These are phyloP conservation scores for Chaetomidium leptoderma DNA, from an alignment of 495 filamentous ascomycete genomes.

Conservation along the genomic window DNA sequence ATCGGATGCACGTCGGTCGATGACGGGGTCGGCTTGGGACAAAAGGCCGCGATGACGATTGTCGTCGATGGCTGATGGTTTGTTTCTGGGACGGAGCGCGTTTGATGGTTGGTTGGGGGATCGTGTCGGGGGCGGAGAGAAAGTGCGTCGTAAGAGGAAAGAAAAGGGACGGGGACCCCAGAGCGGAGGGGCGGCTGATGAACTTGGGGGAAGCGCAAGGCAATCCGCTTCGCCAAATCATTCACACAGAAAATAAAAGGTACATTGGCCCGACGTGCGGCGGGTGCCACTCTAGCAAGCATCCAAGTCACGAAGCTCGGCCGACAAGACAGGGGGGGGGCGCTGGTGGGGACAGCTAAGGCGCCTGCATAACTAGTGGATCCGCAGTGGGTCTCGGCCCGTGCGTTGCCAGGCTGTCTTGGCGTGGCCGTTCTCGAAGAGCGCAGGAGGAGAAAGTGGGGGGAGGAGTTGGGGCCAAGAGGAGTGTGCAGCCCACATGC, in stretches of 20 bases:
- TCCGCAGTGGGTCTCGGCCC: constrained; percentile 8
- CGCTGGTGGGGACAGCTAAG: constrained; percentile 6
- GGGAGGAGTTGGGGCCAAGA: not conserved
- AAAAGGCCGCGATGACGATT: not conserved
- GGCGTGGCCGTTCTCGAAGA: constrained; percentile 22
- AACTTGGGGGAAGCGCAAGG: constrained; percentile 19
- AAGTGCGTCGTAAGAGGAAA: constrained; percentile 11
- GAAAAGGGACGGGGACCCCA: constrained; percentile 16
- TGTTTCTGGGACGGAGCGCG: not conserved
- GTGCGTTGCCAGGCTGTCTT: constrained; percentile 15
- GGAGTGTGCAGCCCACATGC: constrained; percentile 8
- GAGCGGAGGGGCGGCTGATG: constrained; percentile 20
- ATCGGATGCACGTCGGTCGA: constrained; percentile 16
- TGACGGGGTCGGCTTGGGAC: not conserved
- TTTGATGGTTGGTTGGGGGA: not conserved
- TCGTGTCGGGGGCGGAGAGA: constrained; percentile 6
- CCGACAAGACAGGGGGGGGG: constrained; percentile 16
- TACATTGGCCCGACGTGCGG: constrained; percentile 19
- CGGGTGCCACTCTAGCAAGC: constrained; percentile 18
- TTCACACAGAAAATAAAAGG: constrained; percentile 15
- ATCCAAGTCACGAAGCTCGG: constrained; percentile 13
- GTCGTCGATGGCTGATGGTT: not conserved
- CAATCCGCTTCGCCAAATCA: constrained; percentile 17
- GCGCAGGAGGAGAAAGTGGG: constrained; percentile 12
- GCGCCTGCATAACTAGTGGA: constrained; percentile 9